Evolutionary conservation across 257 asterid species (phyloP).

Genomic region (Solanum pennellii): DNA sequence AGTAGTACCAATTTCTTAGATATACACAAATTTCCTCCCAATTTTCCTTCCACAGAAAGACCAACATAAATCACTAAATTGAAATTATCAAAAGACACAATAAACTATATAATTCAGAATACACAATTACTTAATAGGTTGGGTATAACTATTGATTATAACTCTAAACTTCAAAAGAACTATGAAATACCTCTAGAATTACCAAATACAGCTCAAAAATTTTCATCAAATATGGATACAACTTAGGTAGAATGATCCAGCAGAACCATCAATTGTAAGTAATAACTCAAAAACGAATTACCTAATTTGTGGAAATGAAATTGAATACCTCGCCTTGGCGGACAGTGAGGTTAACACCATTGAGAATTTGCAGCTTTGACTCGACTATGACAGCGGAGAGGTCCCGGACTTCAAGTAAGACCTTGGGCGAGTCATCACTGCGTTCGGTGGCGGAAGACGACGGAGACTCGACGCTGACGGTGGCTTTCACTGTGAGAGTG

Average conservation of each 20-base stretch:
- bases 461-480: slow-evolving; percentile 50
- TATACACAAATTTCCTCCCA: not conserved
- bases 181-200: not conserved
- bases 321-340: slow-evolving; percentile 75
- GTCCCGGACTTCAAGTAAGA: slow-evolving; percentile 74
- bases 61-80: not conserved
- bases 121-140: not conserved
- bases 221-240: not conserved
- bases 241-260: not conserved
- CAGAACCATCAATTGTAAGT: not conserved
- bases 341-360: slow-evolving; percentile 86
- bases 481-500: slow-evolving; percentile 26
- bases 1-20: not conserved
- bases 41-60: not conserved
- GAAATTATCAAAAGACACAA: not conserved
- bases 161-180: not conserved
- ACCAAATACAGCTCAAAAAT: not conserved
- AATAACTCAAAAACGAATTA: not conserved
- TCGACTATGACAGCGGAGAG: slow-evolving; percentile 68
- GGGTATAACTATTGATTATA: not conserved
- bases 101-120: not conserved
- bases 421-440: slow-evolving; percentile 25
- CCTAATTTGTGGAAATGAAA: not conserved
- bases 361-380: slow-evolving; percentile 62
- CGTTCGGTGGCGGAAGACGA: slow-evolving; percentile 30